These are phyloP conservation scores for Paralagenidium karlingii DNA, from an alignment of 352 stramenopile species.

Conservation along the genomic window DNA sequence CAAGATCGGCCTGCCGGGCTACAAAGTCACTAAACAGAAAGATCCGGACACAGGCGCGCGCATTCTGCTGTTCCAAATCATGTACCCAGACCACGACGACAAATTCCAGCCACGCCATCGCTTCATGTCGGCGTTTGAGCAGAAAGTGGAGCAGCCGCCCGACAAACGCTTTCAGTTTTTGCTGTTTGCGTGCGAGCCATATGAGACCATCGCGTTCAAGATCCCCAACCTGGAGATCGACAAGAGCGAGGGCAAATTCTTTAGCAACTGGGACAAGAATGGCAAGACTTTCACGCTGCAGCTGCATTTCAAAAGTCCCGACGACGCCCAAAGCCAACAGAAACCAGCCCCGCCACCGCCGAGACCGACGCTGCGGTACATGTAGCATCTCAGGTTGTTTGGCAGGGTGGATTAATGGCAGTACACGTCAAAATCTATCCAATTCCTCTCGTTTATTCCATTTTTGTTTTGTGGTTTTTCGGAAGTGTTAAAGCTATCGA, in stretches of 20 bases:
- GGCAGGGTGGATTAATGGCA: too few species aligned
- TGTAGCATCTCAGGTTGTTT: too few species aligned
- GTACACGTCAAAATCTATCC: too few species aligned
- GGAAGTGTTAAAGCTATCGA: too few species aligned
- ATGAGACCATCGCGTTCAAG: slow-evolving; percentile 99
- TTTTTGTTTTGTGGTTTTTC: too few species aligned
- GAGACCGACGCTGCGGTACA: slow-evolving; percentile 10
- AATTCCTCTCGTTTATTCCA: too few species aligned
- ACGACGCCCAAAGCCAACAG: slow-evolving; percentile 9
- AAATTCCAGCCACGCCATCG: slow-evolving; percentile 92
- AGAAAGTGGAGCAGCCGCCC: slow-evolving; percentile 90
- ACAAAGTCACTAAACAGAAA: slow-evolving; percentile 95
- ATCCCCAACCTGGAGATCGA: slow-evolving; percentile 96
- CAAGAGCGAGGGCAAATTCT: slow-evolving; percentile 91
- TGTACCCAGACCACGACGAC: slow-evolving; percentile 93
- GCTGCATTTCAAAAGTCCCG: slow-evolving; percentile 31
- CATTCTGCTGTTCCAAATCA: slow-evolving; percentile 89
- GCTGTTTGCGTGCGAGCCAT: slow-evolving; percentile 97
- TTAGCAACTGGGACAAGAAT: slow-evolving; percentile 96
- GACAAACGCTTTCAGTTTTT: slow-evolving; percentile 96
- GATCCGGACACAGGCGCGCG: slow-evolving; percentile 74
- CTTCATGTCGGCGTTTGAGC: slow-evolving; percentile 99
- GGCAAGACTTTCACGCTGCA: slow-evolving; percentile 94
- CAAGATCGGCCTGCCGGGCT: slow-evolving; percentile 94
- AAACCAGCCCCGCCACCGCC: slow-evolving; percentile 35